Conservation (phyloP, 2,329 filamentous ascomycete genomes). For the Sphaerulina populicola region DNA sequence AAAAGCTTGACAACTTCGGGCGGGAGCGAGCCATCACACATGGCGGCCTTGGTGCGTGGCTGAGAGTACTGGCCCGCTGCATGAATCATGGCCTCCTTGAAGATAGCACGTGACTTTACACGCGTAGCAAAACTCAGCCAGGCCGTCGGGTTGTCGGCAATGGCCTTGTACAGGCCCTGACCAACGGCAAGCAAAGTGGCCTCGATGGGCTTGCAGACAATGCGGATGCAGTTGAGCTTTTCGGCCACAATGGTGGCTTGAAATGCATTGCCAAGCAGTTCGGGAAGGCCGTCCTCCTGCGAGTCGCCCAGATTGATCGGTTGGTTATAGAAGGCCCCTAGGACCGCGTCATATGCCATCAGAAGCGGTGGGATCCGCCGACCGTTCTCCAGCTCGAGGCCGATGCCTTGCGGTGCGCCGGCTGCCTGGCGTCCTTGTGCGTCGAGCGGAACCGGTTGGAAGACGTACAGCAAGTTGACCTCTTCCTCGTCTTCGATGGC, state of each 20-base stretch:
- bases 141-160: constrained; percentile 36
- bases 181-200: constrained; percentile 42
- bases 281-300: constrained; percentile 31
- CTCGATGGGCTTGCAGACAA: constrained; percentile 42
- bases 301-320: constrained; percentile 36
- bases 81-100: constrained; percentile 41
- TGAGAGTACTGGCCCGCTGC: constrained; percentile 37
- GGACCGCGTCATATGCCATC: constrained; percentile 38
- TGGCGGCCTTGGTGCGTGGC: constrained; percentile 17
- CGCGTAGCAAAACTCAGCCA: constrained; percentile 43
- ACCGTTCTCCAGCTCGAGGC: constrained; percentile 22
- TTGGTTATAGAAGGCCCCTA: constrained; percentile 42
- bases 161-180: constrained; percentile 40
- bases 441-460: constrained; percentile 17
- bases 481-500: constrained; percentile 13
- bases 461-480: constrained; percentile 7
- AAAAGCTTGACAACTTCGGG: constrained; percentile 24
- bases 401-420: constrained; percentile 8
- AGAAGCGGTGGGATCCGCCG: constrained; percentile 12
- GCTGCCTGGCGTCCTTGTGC: constrained; percentile 13
- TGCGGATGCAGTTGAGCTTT: constrained; percentile 36
- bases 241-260: constrained; percentile 41
- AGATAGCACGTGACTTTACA: constrained; percentile 41
- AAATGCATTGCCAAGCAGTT: constrained; percentile 36
- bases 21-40: constrained; percentile 21